Conservation (phyloP, 495 filamentous ascomycete genomes). For the Penicillium coprophilum region DNA sequence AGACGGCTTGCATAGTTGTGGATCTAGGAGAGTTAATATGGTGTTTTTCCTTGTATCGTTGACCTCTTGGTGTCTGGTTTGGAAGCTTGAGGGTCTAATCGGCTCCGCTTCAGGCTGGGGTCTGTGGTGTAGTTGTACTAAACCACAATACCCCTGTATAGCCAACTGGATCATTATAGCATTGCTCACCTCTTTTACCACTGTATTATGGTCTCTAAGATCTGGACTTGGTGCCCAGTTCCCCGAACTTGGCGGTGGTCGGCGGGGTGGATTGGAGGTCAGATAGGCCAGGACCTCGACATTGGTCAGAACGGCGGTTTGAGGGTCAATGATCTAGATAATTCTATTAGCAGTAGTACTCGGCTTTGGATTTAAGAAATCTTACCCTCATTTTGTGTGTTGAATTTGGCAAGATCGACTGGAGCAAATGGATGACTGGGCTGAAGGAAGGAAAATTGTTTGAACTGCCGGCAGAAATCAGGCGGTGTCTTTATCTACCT, state of each 20-base stretch:
- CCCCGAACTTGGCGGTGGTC: constrained; percentile 39
- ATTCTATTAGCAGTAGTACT: background rate
- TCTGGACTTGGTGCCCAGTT: constrained; percentile 47
- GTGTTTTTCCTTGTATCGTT: background rate
- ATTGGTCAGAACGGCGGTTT: constrained; percentile 63
- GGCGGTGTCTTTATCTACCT: constrained; percentile 17
- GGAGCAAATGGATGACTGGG: constrained; percentile 6
- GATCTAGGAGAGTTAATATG: constrained; percentile 29
- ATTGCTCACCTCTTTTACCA: constrained; percentile 48
- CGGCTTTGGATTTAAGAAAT: background rate
- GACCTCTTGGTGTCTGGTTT: background rate
- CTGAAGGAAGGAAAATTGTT: constrained; percentile 25
- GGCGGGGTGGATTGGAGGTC: constrained; percentile 46
- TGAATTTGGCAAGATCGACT: constrained; percentile 8
- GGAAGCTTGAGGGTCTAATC: background rate
- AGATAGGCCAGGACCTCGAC: constrained; percentile 63
- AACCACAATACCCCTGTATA: background rate
- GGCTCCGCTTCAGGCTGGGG: background rate
- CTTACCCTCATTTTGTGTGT: constrained; percentile 36
- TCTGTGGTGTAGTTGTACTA: background rate
- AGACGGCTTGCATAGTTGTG: constrained; percentile 47
- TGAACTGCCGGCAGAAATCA: constrained; percentile 24
- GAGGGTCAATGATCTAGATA: constrained; percentile 58
- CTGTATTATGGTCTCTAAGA: constrained; percentile 49
- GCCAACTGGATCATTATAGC: background rate